Conservation (phyloP, 306 rosid species). For the Pterocarpus santalinus region DNA sequence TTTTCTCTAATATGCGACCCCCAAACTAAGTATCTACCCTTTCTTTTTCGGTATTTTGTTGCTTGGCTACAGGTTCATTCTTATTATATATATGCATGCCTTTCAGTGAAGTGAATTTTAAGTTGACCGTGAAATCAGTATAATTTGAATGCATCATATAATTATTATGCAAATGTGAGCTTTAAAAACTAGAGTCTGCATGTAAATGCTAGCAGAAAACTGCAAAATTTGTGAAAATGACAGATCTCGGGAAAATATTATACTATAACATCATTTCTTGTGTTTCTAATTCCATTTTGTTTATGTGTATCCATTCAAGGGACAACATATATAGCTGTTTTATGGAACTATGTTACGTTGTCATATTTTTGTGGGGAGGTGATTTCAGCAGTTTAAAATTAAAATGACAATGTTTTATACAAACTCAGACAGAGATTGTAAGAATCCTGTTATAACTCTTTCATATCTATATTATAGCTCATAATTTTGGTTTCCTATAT, state of each 20-base stretch:
- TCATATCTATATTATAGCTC: conserved; percentile 3
- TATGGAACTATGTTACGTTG: conserved; percentile 19
- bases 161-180: too few species aligned
- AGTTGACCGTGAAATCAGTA: too few species aligned
- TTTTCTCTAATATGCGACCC: too few species aligned
- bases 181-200: too few species aligned
- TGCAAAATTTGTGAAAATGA: not conserved
- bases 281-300: not conserved
- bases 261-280: not conserved
- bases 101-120: too few species aligned
- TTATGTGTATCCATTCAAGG: not conserved
- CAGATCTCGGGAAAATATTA: not conserved
- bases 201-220: not conserved
- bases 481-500: conserved; percentile 19
- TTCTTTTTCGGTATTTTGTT: too few species aligned
- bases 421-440: conserved; percentile 20
- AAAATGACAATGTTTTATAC: conserved; percentile 22
- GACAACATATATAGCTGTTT: conserved; percentile 5
- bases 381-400: conserved; percentile 11
- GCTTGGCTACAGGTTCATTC: too few species aligned
- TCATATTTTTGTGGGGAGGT: not conserved
- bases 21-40: too few species aligned
- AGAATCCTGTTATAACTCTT: conserved; percentile 31
- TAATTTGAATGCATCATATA: too few species aligned
- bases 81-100: too few species aligned